Conservation (phyloP, 75 land plant genomes). For the Larix kaempferi region DNA sequence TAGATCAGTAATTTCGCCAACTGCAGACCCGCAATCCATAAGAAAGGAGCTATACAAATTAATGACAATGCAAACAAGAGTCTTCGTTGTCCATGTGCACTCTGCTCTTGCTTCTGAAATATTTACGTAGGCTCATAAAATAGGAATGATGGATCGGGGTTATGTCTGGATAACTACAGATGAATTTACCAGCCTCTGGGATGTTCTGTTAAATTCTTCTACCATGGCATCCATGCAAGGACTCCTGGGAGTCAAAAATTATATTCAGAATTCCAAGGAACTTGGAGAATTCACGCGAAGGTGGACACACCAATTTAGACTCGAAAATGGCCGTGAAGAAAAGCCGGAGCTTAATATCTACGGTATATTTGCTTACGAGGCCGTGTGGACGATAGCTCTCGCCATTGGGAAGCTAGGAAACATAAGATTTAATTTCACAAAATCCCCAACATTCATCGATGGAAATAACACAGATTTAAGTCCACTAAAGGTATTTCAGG, state of each 20-base stretch:
- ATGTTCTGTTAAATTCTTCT: not conserved
- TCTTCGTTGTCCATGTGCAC: conserved; percentile 46
- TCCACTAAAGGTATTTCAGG: not conserved
- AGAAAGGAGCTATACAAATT: conserved; percentile 26
- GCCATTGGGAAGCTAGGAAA: conserved; percentile 5
- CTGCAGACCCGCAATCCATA: conserved; percentile 18
- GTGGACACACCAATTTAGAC: conserved; percentile 25
- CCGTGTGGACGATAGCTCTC: conserved; percentile 17
- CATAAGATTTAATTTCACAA: not conserved
- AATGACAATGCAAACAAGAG: conserved; percentile 37
- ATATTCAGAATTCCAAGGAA: conserved; percentile 28
- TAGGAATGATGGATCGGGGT: conserved; percentile 41
- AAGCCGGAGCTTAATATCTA: conserved; percentile 13
- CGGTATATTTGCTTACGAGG: conserved; percentile 53
- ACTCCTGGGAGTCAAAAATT: not conserved
- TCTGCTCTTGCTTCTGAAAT: conserved; percentile 14
- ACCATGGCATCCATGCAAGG: not conserved
- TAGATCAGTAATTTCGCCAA: conserved; percentile 32
- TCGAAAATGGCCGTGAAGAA: not conserved
- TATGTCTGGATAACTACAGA: conserved; percentile 56
- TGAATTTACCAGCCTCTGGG: conserved; percentile 7
- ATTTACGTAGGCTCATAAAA: conserved; percentile 30
- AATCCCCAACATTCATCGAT: not conserved
- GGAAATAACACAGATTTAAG: not conserved
- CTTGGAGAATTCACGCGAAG: conserved; percentile 18